Conservation (phyloP, 2,329 filamentous ascomycete species). For the Penicillium nordicum region DNA sequence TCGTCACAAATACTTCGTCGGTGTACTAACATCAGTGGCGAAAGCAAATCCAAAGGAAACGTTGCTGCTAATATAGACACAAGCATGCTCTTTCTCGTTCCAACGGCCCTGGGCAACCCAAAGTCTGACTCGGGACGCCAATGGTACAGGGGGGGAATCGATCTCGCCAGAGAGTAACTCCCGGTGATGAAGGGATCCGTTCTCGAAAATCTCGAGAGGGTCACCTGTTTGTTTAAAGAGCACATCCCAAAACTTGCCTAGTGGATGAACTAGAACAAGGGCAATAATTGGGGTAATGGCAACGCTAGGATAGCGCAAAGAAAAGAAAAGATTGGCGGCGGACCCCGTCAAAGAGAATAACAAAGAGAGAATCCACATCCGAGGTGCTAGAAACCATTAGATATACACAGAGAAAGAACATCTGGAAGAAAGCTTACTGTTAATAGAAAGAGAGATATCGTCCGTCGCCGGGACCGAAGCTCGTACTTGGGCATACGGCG, state of each 20-base stretch:
- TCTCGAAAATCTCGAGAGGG: constrained; percentile 54
- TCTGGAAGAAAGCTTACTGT: constrained; percentile 44
- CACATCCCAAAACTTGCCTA: constrained; percentile 76
- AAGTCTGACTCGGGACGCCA: constrained; percentile 52
- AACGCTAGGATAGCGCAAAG: constrained; percentile 83
- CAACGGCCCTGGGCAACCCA: constrained; percentile 78
- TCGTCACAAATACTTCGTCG: neutral
- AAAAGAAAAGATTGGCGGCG: constrained; percentile 66
- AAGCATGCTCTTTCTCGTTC: constrained; percentile 88
- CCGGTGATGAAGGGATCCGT: constrained; percentile 55
- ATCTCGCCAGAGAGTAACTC: constrained; percentile 22
- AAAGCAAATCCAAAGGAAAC: constrained; percentile 88
- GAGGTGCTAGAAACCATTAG: constrained; percentile 51
- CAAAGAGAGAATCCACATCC: constrained; percentile 81
- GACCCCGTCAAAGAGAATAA: constrained; percentile 78
- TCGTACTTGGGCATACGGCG: constrained; percentile 68
- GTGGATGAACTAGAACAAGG: constrained; percentile 67
- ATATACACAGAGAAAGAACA: neutral
- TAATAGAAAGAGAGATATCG: constrained; percentile 74
- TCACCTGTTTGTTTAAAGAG: constrained; percentile 60
- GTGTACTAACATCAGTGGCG: constrained; percentile 65
- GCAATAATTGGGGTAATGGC: constrained; percentile 80
- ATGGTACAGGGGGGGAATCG: constrained; percentile 20
- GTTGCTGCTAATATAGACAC: constrained; percentile 85
- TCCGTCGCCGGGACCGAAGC: constrained; percentile 75